Evolutionary conservation across 768 basidiomycete genomes (phyloP).

Genomic region (Termitomyces sp.): DNA sequence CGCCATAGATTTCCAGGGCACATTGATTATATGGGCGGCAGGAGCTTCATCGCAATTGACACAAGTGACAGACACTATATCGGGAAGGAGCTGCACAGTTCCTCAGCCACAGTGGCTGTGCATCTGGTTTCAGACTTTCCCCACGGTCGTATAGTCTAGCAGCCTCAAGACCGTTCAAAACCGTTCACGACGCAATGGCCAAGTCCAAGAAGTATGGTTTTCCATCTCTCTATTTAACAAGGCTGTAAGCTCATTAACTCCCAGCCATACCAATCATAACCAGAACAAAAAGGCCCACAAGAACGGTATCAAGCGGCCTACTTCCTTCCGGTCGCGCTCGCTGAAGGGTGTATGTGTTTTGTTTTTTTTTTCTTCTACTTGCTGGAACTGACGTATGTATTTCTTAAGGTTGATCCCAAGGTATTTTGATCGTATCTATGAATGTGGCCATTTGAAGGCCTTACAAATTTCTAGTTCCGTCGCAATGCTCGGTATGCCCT

Average conservation of each 20-base stretch:
- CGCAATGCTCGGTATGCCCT: slow-evolving; percentile 74
- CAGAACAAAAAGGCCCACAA: slow-evolving; percentile 96
- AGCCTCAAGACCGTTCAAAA: slow-evolving; percentile 15
- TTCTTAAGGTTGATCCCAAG: slow-evolving; percentile 70
- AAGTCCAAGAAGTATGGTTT: slow-evolving; percentile 91
- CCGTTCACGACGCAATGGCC: slow-evolving; percentile 60
- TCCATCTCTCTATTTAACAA: not conserved
- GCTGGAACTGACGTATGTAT: not conserved
- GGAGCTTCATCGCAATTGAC: too few relatives aligned
- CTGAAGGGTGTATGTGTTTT: slow-evolving; percentile 79
- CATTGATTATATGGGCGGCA: too few relatives aligned
- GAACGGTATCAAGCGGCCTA: slow-evolving; percentile 91
- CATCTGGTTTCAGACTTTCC: slow-evolving; percentile 8
- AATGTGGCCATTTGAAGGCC: not conserved
- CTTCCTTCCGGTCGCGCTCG: slow-evolving; percentile 67
- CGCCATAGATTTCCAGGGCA: too few relatives aligned
- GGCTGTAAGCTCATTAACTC: not conserved
- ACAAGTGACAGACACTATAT: slow-evolving; percentile 6
- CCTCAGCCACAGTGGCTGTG: slow-evolving; percentile 42
- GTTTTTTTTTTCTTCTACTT: not conserved
- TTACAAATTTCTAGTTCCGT: slow-evolving; percentile 56
- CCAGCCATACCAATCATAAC: slow-evolving; percentile 91
- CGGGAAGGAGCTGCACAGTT: slow-evolving; percentile 30
- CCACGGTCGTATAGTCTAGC: slow-evolving; percentile 16
- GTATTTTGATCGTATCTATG: slow-evolving; percentile 25